These are phyloP conservation scores for Cornus florida DNA, from an alignment of 148 eudicot genomes.

Conservation along the genomic window DNA sequence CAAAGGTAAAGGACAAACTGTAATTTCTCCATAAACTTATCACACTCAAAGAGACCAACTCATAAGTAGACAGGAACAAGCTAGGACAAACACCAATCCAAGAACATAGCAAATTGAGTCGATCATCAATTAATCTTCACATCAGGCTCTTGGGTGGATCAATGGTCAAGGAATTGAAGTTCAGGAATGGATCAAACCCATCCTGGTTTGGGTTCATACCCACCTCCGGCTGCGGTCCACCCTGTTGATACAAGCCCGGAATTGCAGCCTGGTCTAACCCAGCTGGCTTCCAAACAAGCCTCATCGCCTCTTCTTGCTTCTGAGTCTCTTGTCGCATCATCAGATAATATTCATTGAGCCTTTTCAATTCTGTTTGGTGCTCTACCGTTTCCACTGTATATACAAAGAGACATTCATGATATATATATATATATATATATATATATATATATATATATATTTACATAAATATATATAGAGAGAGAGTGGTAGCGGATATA, in stretches of 20 bases:
- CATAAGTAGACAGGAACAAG: too few relatives aligned
- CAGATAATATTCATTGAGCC: not conserved
- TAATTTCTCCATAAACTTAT: too few relatives aligned
- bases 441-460: too few relatives aligned
- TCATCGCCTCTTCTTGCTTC: not conserved
- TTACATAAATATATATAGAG: not conserved
- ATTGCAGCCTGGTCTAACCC: not conserved
- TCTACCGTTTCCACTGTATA: not conserved
- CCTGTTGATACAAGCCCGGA: not conserved
- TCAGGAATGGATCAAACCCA: not conserved
- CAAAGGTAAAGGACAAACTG: too few relatives aligned
- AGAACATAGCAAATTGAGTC: not conserved
- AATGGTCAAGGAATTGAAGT: not conserved
- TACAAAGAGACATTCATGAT: not conserved
- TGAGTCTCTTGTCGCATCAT: not conserved
- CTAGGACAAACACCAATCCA: too few relatives aligned
- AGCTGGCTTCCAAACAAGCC: not conserved
- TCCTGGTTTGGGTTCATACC: not conserved
- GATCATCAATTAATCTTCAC: not conserved
- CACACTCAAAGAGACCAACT: too few relatives aligned
- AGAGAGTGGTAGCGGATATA: not conserved
- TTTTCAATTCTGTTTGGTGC: not conserved
- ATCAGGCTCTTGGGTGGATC: slow-evolving; percentile 4
- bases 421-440: not conserved
- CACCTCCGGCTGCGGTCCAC: not conserved